Conservation (phyloP, 1,139 yeast genomes). For the Yamadazyma sp. region DNA sequence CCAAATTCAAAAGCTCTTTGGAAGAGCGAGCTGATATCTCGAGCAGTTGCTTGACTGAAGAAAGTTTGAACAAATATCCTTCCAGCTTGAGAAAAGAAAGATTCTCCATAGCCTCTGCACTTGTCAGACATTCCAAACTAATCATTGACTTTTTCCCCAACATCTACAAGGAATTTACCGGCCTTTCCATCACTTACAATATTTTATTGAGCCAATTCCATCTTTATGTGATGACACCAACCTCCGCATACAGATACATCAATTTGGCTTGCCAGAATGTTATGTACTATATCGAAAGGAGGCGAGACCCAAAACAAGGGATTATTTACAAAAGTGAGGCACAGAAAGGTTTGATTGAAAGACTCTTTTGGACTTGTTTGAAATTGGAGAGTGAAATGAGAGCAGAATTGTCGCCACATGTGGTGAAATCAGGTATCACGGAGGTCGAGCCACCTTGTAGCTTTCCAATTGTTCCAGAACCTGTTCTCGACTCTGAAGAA, state of each 20-base stretch:
- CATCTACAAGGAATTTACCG: slow-evolving; percentile 20
- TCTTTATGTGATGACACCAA: slow-evolving; percentile 37
- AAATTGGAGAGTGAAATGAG: slow-evolving; percentile 48
- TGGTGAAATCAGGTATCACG: slow-evolving; percentile 43
- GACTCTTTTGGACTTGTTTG: slow-evolving; percentile 47
- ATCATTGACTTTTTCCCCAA: slow-evolving; percentile 26
- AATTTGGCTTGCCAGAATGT: slow-evolving; percentile 35
- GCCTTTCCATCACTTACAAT: slow-evolving; percentile 20
- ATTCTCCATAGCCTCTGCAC: slow-evolving; percentile 22
- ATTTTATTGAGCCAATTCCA: slow-evolving; percentile 34
- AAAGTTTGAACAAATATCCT: slow-evolving; percentile 11
- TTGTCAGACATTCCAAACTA: slow-evolving; percentile 25
- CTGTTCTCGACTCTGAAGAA: slow-evolving; percentile 19
- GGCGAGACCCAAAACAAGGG: slow-evolving; percentile 10
- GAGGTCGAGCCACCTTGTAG: slow-evolving; percentile 40
- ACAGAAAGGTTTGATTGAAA: slow-evolving; percentile 28
- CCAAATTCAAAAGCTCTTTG: slow-evolving; percentile 26
- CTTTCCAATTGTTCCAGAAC: slow-evolving; percentile 43
- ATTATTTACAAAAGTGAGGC: slow-evolving; percentile 9
- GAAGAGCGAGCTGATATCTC: slow-evolving; percentile 27
- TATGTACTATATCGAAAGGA: slow-evolving; percentile 30
- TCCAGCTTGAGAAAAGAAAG: slow-evolving; percentile 21
- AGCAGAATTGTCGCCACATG: slow-evolving; percentile 45
- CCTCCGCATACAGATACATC: slow-evolving; percentile 36
- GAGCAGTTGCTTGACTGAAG: slow-evolving; percentile 13